Evolutionary conservation across 805 yeast species (phyloP), one percentile per base, ranked within the genome.

Genomic region (Cephaloascus fragrans): DNA sequence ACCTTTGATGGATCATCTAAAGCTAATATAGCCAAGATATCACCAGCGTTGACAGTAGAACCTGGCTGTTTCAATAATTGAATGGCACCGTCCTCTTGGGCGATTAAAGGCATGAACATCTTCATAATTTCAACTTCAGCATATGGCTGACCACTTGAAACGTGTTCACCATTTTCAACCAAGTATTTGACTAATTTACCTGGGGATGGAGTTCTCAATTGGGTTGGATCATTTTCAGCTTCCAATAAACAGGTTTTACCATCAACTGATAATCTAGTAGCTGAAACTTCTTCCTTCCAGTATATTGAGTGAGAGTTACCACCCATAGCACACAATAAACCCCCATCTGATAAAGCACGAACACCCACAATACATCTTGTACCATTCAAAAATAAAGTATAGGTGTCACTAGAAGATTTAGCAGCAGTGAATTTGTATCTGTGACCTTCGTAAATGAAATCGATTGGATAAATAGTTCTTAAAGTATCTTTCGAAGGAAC

Each of bases 51-150:
- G 42, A 93, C 83, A 19, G 95, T 87, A n/a, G 97, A 83, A 39
- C 99, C 99, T 8, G 98, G 97, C 67, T 93, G 98, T 63, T 93
- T 90, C 57, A 93, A 78, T 34, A 88, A 68, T 67, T 90, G 97
- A 39, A 89, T 85, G 42, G 75, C 70, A 73, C 99, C 99, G 53
- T 84, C 83, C 61, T 90, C 98, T 61, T 80, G 86, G 17, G 97
- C 90, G 54, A 89, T 68, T 52, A 93, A 73, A 37, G 98, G 97
- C 97, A 93, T 93, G 64, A 89, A 88, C 98, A 93, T 93, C 65
- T 93, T 93, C 99, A 93, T 93, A 49, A 93, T 98, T 67, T 93
- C 99, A 41, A 93, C 96, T 67, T 93, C 98, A 33, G 98, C 98
- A 55, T 77, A 94, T 35, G 97, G 80, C 65, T 90, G 95, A 44